Evolutionary conservation across 345 rosid species (phyloP), one percentile per base, ranked within the genome.

Genomic region (Balakata baccata): DNA sequence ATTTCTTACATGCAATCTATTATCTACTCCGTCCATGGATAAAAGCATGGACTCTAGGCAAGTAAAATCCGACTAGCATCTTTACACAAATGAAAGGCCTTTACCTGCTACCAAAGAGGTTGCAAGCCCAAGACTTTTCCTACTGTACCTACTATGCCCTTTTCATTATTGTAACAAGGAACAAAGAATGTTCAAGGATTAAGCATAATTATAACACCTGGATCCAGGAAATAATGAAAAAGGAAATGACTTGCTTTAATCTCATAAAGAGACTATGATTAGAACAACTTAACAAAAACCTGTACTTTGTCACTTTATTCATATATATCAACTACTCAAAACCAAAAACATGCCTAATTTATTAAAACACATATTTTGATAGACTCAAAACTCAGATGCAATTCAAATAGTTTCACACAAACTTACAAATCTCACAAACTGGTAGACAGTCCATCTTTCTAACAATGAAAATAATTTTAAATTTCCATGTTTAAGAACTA

Each of bases 41-140:
- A 29, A 29, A 29, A 29, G 34, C 34, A 1, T 2, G 34, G 1
- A 29, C 34, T 29, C 34, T 29, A 29, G 34, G 34, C 34, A 29
- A 29, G 1, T 29, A 29, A 29, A 29, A 29, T 29, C 34, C 34
- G 34, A 29, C 7, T 56, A 7, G 53, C 66, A 69, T 20, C 16
- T 17, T 3, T 38, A 29, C 23, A 25, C 66, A 45, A 46, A 60
- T 11, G 51, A 12, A 71, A 71, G 5, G 12, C 29, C 56, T 46
- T 46, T 14, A 60, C 58, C 46, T 43, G 18, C 47, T 43, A 29
- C 63, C 23, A 37, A 58, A 29, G 52, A 71, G 41, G 54, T 20
- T 64, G 64, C 23, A 54, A 64, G 61, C 69, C 56, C 57, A 72
- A 60, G 68, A 62, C 75, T 62, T 63, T 46, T 7, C 62, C 23